Evolutionary conservation across 1,139 yeast species (phyloP).

Genomic region (Pichia inconspicua): DNA sequence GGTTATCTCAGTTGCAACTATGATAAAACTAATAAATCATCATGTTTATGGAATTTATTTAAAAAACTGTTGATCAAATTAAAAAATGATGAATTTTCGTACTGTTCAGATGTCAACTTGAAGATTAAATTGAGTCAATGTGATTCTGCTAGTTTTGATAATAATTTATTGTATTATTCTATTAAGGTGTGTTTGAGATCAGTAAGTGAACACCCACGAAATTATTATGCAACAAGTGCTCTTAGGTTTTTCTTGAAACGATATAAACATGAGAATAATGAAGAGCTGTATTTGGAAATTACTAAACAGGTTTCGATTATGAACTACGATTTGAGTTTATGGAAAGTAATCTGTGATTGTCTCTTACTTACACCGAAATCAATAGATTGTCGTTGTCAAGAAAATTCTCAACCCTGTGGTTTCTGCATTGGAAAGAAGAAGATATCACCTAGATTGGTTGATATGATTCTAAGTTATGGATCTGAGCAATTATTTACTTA

Average conservation of each 20-base stretch:
- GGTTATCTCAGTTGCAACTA: conserved; percentile 29
- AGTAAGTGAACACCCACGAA: conserved; percentile 33
- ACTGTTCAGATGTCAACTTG: background rate
- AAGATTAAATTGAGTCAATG: background rate
- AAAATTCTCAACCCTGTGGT: background rate
- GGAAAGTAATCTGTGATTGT: conserved; percentile 3
- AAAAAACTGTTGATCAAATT: conserved; percentile 23
- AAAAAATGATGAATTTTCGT: background rate
- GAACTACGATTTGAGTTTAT: conserved; percentile 11
- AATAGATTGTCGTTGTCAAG: conserved; percentile 1
- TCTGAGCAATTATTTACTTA: background rate
- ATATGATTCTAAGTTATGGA: background rate
- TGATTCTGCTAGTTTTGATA: background rate
- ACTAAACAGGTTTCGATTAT: background rate
- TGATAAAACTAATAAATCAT: conserved; percentile 37
- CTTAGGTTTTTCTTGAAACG: conserved; percentile 30
- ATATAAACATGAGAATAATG: background rate
- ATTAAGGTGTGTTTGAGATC: conserved; percentile 22
- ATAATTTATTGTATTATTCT: background rate
- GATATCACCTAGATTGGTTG: background rate
- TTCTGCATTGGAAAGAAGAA: background rate
- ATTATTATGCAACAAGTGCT: conserved; percentile 39
- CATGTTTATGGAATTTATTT: conserved; percentile 34
- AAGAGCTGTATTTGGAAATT: background rate
- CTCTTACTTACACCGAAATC: background rate